Evolutionary conservation across 192 early-diverging fungal genomes (phyloP).

Genomic region (Umbelopsis isabellina): DNA sequence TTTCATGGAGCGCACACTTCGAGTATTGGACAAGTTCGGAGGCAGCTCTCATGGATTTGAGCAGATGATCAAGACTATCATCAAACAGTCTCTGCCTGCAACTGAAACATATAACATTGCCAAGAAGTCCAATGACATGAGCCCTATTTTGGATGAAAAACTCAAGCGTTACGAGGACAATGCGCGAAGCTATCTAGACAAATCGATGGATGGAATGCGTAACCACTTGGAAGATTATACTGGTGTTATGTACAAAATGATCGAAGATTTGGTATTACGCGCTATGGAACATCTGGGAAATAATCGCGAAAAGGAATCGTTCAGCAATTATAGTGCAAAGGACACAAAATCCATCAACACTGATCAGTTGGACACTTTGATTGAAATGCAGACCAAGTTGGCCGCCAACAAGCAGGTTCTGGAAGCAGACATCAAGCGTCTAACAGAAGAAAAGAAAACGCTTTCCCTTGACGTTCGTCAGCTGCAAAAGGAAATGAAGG

Average conservation of each 20-base stretch:
- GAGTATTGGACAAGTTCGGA: conserved; percentile 29
- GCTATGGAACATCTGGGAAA: conserved; percentile 28
- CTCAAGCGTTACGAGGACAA: conserved; percentile 36
- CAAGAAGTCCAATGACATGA: conserved; percentile 20
- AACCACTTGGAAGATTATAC: conserved; percentile 35
- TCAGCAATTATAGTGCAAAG: neutral
- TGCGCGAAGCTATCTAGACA: conserved; percentile 37
- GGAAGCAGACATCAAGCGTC: conserved; percentile 9
- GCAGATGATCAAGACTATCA: conserved; percentile 28
- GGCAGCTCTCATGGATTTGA: conserved; percentile 29
- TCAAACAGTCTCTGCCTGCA: conserved; percentile 26
- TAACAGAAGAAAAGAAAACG: conserved; percentile 21
- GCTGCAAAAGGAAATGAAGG: conserved; percentile 21
- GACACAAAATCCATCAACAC: neutral
- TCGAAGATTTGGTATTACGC: conserved; percentile 32
- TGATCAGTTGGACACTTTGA: neutral
- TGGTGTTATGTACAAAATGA: conserved; percentile 38
- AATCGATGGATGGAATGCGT: conserved; percentile 31
- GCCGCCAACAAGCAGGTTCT: conserved; percentile 11
- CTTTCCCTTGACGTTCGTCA: neutral
- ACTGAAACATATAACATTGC: conserved; percentile 26
- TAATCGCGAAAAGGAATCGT: neutral
- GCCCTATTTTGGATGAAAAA: conserved; percentile 18
- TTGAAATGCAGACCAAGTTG: conserved; percentile 28
- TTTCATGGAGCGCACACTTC: conserved; percentile 35